phyloP scores from a whole-genome alignment of 164 flowering plant species.

The Magnolia sinica region DNA sequence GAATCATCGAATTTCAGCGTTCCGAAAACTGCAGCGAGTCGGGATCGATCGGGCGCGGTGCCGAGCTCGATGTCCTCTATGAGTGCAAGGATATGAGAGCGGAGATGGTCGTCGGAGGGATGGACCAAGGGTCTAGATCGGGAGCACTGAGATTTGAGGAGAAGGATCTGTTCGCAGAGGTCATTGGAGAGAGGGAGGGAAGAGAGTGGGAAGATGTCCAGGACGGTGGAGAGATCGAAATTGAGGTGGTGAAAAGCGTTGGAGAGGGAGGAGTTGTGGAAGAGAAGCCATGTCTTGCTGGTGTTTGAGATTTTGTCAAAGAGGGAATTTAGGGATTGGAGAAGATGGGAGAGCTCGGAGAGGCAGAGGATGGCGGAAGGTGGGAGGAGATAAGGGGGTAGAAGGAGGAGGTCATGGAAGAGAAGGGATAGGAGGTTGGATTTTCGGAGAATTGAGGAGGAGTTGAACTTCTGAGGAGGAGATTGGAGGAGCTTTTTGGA shows the following conservation, averaged over 20 bases:
- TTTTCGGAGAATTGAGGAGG: constrained; percentile 49
- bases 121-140: constrained; percentile 27
- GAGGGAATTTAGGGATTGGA: constrained; percentile 53
- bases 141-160: constrained; percentile 54
- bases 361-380: constrained; percentile 54
- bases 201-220: constrained; percentile 59
- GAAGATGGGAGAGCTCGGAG: constrained; percentile 62
- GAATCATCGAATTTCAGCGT: constrained; percentile 42
- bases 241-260: constrained; percentile 50
- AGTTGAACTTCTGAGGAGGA: constrained; percentile 33
- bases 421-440: constrained; percentile 38
- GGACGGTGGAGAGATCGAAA: constrained; percentile 57
- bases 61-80: constrained; percentile 55
- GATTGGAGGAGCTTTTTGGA: constrained; percentile 24
- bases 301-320: constrained; percentile 49
- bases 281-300: constrained; percentile 57
- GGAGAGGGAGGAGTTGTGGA: constrained; percentile 41
- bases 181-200: constrained; percentile 50
- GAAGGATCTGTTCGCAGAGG: constrained; percentile 46
- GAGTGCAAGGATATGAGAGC: constrained; percentile 32
- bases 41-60: constrained; percentile 48
- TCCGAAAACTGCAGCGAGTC: constrained; percentile 35
- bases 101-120: constrained; percentile 34
- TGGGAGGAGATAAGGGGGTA: constrained; percentile 17
- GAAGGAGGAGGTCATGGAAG: constrained; percentile 50